These are phyloP conservation scores for Sporisorium exsertum DNA, from an alignment of 1,284 basidiomycete species.

Conservation along the genomic window DNA sequence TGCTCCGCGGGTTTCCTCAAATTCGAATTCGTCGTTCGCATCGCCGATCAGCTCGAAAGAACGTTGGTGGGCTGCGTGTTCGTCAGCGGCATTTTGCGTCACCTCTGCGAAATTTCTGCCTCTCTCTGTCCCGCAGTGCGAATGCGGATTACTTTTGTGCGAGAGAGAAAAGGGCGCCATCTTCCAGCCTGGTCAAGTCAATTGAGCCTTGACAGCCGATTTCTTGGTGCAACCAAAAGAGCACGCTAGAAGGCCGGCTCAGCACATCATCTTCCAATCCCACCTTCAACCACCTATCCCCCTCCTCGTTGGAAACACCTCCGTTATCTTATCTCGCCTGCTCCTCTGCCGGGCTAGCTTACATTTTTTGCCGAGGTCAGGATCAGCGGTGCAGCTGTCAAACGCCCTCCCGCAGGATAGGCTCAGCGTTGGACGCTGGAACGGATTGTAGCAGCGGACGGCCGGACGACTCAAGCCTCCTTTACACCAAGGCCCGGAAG, in stretches of 20 bases:
- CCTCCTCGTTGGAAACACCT: not conserved
- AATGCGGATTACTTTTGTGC: not conserved
- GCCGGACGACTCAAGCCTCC: not conserved
- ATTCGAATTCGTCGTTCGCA: constrained; percentile 8
- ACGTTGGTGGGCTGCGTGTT: not conserved
- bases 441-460: not conserved
- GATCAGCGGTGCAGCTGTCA: not conserved
- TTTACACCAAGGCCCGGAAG: too few relatives aligned
- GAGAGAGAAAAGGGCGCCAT: too few relatives aligned
- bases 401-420: not conserved
- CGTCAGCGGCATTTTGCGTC: not conserved
- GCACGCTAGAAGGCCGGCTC: constrained; percentile 6
- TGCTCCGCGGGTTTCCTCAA: constrained; percentile 1
- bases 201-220: not conserved
- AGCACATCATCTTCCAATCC: constrained; percentile 10
- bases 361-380: not conserved
- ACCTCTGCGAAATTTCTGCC: too few relatives aligned
- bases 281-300: not conserved
- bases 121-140: too few relatives aligned
- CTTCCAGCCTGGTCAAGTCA: too few relatives aligned
- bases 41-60: constrained; percentile 14
- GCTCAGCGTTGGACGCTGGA: not conserved
- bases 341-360: not conserved
- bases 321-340: constrained; percentile 7
- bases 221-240: not conserved